Base-by-base conservation (phyloP, 1,139 yeast species). In the Debaryomyces nepalensis region DNA sequence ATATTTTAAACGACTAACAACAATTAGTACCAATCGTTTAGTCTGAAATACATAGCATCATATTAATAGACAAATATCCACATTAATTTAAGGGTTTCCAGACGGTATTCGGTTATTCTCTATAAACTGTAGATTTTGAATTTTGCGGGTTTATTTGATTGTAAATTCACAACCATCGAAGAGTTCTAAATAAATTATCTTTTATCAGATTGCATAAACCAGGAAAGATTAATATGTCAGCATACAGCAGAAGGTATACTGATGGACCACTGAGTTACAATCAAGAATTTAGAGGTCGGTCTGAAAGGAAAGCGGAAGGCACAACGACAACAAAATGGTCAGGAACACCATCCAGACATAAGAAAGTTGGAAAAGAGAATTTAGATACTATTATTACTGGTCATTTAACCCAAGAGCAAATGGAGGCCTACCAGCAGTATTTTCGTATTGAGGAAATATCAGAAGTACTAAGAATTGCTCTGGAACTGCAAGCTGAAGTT, bases 401-500 rank as follows among this genome's bases (percentile, higher is more conserved):
- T 16, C 77, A 81, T 27, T 63, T 89, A 45, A 90, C 98, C 0
- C 83, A 81, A 35, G 99, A 93, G 59, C 98, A 93, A 59, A 68
- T 85, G 21, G 90, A 85, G 44, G 88, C 96, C 0, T 87, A 87
- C 61, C 93, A 87, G 44, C 76, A 82, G 38, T 72, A 79, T 48
- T 79, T 83, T 52, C 70, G 98, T 43, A 81, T 91, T 27, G 91
- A 88, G 51, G 98, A 93, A 59, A 82, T 91, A 40, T 69, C 76
- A 0, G 60, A 66, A 27, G 42, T 65, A 8, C 52, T 73, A 31
- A 58, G 75, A 36, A 70, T 80, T 1, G 70, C 81, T n/a, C 79
- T 78, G 49, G 70, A 86, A 30, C 69, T 77, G 19, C 70, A 73
- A 16, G 69, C 72, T 35, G 81, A 78, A 34, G 57, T 69, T 19